Evolutionary conservation across 495 filamentous ascomycete genomes (phyloP), one percentile per base, ranked within the genome.

Genomic region (Aspergillus incahuasiensis): DNA sequence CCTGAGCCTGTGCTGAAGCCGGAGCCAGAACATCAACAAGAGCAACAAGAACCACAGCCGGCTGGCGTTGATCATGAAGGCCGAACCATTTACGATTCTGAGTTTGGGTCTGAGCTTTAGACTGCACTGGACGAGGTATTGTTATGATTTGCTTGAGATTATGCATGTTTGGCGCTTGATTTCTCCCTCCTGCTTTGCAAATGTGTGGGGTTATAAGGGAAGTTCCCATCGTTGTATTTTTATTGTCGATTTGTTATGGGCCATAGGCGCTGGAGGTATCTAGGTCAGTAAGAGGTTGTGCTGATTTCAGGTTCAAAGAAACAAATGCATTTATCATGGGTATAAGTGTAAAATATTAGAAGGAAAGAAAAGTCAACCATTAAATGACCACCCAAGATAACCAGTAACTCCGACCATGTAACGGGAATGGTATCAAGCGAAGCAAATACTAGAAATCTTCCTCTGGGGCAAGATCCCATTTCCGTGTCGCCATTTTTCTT

Each of bases 401-500:
- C 15, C 38, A 40, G 15, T 9, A 40, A 25, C 30, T 46, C 28
- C 13, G 11, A 45, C 13, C n/a, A 35, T 40, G 38, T 40, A 40
- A 4, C 15, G n/a, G 18, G n/a, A 16, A 16, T 16, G 15, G 38
- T 40, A 40, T 40, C 38, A 40, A 22, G 9, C 6, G 41, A 30
- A 32, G 12, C 18, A 38, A 21, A 30, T 21, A 43, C 8, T 66
- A 79, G 19, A 76, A 62, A 41, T 81, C 75, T n/a, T 73, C 75
- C 59, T 82, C 81, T 12, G 80, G 77, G 20, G 68, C 77, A 59
- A 83, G 59, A 61, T 83, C 82, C 74, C 76, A 82, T 60, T 79
- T 83, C 54, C 79, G 68, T 1, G 77, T 74, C 5, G 75, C 75
- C 64, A 85, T 70, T 62, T 82, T 82, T 55, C 75, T 71, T 22